Base-by-base conservation (phyloP, 169 alveolate species). In the Fabrea salina region DNA sequence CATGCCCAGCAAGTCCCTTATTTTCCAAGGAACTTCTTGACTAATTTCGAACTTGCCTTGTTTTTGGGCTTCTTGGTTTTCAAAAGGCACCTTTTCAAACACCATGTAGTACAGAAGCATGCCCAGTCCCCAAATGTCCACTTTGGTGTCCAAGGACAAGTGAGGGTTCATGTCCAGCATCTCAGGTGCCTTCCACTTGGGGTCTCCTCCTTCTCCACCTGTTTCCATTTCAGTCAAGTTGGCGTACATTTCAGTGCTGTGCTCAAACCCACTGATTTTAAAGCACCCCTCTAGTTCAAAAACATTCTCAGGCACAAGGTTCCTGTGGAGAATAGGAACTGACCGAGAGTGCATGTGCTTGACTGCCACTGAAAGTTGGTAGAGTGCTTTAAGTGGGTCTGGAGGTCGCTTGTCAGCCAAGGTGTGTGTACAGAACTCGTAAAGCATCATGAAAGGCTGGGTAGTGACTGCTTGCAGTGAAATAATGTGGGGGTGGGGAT, bases 171-270 rank as follows among this genome's bases (percentile, higher is more conserved):
- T 16, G 41, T 37, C 39, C 44, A 19, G 13, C n/a, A 68, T 11
- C 66, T 68, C 78, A n/a, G 78, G 78, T 11, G 78, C 41, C 13
- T 13, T 16, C 49, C 74, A 61, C n/a, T n/a, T n/a, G n/a, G n/a
- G n/a, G n/a, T n/a, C n/a, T n/a, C n/a, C n/a, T n/a, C n/a, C n/a
- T n/a, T n/a, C n/a, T n/a, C n/a, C n/a, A n/a, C n/a, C n/a, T n/a
- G n/a, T n/a, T n/a, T n/a, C n/a, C n/a, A n/a, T n/a, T n/a, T n/a
- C n/a, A n/a, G n/a, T n/a, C n/a, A 47, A 47, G 16, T 47, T 47
- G 30, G 56, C 30, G 16, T n/a, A 47, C 56, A n/a, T n/a, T 25
- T 47, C 56, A 47, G 56, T 47, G 2, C 30, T 25, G 19, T 47
- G 19, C 19, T 47, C 56, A 47, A 47, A 25, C 56, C 56, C 56